A percentile compares a stretch with the other conserved stretches of the same genome.
Conservation (phyloP, 1,284 basidiomycete genomes). For the Malassezia cuniculi region DNA sequence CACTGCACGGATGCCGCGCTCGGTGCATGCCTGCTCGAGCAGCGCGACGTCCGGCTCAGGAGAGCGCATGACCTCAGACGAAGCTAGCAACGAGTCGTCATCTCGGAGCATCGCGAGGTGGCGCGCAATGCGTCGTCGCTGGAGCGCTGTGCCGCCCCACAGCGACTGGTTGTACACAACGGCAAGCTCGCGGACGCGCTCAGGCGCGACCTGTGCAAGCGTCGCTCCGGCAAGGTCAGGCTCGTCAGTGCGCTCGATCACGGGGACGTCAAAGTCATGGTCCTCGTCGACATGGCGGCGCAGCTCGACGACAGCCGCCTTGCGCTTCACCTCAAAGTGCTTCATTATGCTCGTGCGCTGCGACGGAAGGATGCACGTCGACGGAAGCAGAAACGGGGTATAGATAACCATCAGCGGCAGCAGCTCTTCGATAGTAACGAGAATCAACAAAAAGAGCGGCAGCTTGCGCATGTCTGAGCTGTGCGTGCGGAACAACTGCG, state of each 20-base stretch:
- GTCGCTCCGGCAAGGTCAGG: constrained; percentile 5
- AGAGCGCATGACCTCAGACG: constrained; percentile 8
- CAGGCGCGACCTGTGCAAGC: constrained; percentile 10
- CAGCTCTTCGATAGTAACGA: constrained; percentile 64
- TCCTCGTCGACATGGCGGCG: constrained; percentile 9
- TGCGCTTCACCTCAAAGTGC: constrained; percentile 28
- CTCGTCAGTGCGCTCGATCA: background rate
- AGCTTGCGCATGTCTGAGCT: constrained; percentile 51
- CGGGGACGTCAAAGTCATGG: background rate
- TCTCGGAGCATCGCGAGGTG: constrained; percentile 24
- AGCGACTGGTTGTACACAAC: constrained; percentile 23
- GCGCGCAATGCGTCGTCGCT: constrained; percentile 18
- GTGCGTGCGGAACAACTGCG: constrained; percentile 27
- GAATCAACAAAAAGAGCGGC: constrained; percentile 63
- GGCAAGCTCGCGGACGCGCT: constrained; percentile 14
- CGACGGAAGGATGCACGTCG: constrained; percentile 71
- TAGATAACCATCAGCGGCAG: constrained; percentile 73
- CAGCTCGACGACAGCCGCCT: constrained; percentile 18
- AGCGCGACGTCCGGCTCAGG: constrained; percentile 17
- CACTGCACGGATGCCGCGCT: constrained; percentile 24
- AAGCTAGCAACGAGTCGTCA: constrained; percentile 24
- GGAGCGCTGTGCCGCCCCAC: constrained; percentile 22
- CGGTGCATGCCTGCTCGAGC: constrained; percentile 25
- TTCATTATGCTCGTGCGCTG: constrained; percentile 51
- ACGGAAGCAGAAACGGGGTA: constrained; percentile 69